These are phyloP conservation scores for Botryosphaeria dothidea DNA, from an alignment of 2,329 filamentous ascomycete species.

Conservation along the genomic window DNA sequence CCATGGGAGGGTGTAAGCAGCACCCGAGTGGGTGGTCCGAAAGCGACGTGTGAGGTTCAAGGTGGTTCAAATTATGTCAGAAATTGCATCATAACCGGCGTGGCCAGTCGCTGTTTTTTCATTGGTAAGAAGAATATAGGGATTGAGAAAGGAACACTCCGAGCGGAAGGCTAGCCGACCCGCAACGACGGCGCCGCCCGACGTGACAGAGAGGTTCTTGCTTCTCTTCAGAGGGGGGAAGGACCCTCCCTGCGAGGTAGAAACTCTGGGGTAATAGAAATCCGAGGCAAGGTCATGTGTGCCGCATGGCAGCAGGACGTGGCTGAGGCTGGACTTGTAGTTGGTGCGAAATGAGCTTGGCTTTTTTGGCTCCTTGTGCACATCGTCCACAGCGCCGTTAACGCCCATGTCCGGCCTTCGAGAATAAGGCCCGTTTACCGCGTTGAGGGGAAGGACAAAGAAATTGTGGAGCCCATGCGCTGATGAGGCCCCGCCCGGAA, in stretches of 20 bases:
- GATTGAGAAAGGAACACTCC: neutral
- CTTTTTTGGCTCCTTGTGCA: neutral
- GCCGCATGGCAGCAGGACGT: neutral
- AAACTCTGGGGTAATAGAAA: slow-evolving; percentile 18
- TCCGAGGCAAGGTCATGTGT: slow-evolving; percentile 14
- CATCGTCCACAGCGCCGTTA: slow-evolving; percentile 6
- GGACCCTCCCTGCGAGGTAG: neutral
- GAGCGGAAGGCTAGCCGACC: slow-evolving; percentile 10
- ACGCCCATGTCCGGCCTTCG: slow-evolving; percentile 3
- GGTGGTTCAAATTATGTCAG: slow-evolving; percentile 17
- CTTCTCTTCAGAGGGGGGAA: neutral
- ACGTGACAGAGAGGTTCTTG: neutral
- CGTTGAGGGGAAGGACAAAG: neutral
- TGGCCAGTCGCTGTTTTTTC: neutral
- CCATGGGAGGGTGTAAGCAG: neutral
- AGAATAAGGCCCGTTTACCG: slow-evolving; percentile 1
- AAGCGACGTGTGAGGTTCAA: neutral
- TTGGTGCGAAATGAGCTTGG: neutral
- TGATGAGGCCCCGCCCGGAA: neutral
- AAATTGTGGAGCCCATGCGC: slow-evolving; percentile 6
- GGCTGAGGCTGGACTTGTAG: neutral
- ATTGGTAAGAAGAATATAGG: neutral
- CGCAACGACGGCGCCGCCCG: neutral
- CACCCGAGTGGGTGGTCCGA: neutral
- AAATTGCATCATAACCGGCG: slow-evolving; percentile 2